Base-by-base conservation (phyloP, 2,329 filamentous ascomycete genomes). In the Colletotrichum sp. region DNA sequence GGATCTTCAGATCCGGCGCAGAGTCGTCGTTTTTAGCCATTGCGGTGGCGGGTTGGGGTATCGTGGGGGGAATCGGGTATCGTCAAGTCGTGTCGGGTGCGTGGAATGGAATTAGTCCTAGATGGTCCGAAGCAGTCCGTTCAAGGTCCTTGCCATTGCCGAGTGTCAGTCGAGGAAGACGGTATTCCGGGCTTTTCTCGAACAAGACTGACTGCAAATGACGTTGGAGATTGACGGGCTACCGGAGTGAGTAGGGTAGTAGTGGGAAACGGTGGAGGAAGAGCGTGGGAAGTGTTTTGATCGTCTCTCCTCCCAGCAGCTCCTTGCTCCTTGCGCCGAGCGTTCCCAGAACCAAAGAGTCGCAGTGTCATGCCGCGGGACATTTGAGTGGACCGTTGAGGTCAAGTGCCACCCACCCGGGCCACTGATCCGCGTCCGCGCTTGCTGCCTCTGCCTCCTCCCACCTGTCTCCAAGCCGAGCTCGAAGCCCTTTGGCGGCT, bases 1-100 rank as follows among this genome's bases (percentile, higher is more conserved):
- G 86, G 77, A 96, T 95, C 82, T 95, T 92, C 67, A 96, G 87
- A 82, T 95, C 93, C n/a, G 93, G 93, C 66, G 93, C 92, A 76
- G 84, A 80, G 13, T 83, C 78, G 75, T 86, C 82, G 62, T 83
- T 82, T 24, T 74, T 73, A 36, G 84, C 78, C 86, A 87, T 87
- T 64, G 51, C 67, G 13, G 47, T 13, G 34, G 36, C 18, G 7
- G 43, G 21, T 18, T 64, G 47, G 31, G 64, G 31, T 57, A 57
- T 67, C 47, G 24, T 6, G 6, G 8, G n/a, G n/a, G 21, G 24
- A 38, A 29, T 43, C 24, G 59, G 59, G 57, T 59, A 63, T 65
- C 62, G 62, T 65, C 3, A 31, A 51, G 43, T 54, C 16, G 66
- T 54, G 36, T 54, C 33, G 13, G 13, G 64, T 29, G 36, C 36